Base-by-base conservation (phyloP, 805 yeast genomes). In the Nakazawaea anatomiae region DNA sequence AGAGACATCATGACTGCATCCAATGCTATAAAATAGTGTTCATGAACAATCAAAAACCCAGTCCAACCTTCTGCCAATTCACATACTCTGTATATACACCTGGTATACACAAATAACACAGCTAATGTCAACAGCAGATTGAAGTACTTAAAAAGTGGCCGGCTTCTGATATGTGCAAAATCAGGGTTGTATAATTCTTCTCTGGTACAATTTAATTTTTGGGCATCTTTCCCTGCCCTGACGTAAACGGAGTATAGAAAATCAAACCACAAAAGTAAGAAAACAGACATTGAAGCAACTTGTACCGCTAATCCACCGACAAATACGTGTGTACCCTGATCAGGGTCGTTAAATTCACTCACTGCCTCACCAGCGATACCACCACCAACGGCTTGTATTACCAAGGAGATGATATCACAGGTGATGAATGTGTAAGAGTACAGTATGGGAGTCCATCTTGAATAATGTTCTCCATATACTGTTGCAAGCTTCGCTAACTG, bases 301-400 rank as follows among this genome's bases (percentile, higher is more conserved):
- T 90, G 96, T 60, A 85, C 73, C 0, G 83, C 85, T 47, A 90
- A 72, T 5, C 96, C 96, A 2, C 77, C 91, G 43, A 88, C 77
- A 84, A 89, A 86, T 44, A 85, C 63, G 61, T 82, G 73, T 1
- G 86, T 74, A n/a, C 92, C 92, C 2, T 50, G 44, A 0, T 59
- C 53, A 1, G 79, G 60, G 40, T 61, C 58, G 11, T 67, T 61
- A 42, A 59, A 58, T 2, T 48, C 46, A 6, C 64, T 54, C 6
- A 74, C 62, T 0, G 79, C 72, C 2, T 64, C 56, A 40, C 86
- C 83, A 2, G 89, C 87, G 44, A 77, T 65, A 51, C 85, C 94
- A 60, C 96, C 96, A 44, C 95, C 96, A 7, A 69, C 74, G 2
- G 83, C 91, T 66, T 87, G 96, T 25, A 88, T 61, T 1, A 79